A percentile compares a stretch with the other conserved stretches of the same genome.
Evolutionary conservation across 2,329 filamentous ascomycete species (phyloP).

Genomic region (Claviceps sp.): DNA sequence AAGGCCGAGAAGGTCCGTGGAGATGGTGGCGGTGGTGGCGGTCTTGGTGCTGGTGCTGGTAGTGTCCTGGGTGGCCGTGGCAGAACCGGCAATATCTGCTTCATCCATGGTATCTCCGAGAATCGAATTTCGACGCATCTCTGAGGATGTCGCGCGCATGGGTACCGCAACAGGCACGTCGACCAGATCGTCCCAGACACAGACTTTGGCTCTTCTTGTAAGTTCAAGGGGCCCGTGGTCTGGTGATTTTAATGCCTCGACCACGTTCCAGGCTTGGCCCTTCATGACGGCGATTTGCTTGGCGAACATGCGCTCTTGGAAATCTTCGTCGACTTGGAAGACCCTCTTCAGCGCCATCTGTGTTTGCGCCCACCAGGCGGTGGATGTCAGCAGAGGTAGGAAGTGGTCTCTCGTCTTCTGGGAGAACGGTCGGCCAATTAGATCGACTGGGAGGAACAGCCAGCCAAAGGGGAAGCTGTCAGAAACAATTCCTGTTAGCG

Average conservation of each 20-base stretch:
- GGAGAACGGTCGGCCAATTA: conserved; percentile 93
- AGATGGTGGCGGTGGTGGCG: conserved; percentile 10
- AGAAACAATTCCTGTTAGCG: conserved; percentile 11
- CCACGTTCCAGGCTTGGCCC: conserved; percentile 97
- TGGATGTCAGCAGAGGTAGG: conserved; percentile 86
- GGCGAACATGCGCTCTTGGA: conserved; percentile 98
- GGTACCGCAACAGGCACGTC: conserved; percentile 92
- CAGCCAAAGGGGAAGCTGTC: conserved; percentile 93
- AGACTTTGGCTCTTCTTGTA: conserved; percentile 78
- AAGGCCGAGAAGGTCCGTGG: conserved; percentile 59
- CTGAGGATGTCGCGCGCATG: conserved; percentile 71
- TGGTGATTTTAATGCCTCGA: conserved; percentile 84
- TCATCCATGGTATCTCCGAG: conserved; percentile 49
- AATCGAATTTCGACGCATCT: conserved; percentile 56
- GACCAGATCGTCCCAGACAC: conserved; percentile 95
- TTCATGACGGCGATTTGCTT: conserved; percentile 98
- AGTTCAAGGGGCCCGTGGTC: conserved; percentile 92
- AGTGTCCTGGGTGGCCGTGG: conserved; percentile 14
- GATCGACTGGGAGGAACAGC: conserved; percentile 91
- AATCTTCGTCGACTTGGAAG: conserved; percentile 87
- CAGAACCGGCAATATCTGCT: conserved; percentile 63
- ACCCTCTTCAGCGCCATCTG: conserved; percentile 73
- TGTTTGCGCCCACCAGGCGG: conserved; percentile 93
- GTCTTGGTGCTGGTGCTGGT: conserved; percentile 29
- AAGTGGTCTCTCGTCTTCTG: conserved; percentile 90